Base-by-base conservation (phyloP, 202 grass and related monocot species). In the Panicum hallii region DNA sequence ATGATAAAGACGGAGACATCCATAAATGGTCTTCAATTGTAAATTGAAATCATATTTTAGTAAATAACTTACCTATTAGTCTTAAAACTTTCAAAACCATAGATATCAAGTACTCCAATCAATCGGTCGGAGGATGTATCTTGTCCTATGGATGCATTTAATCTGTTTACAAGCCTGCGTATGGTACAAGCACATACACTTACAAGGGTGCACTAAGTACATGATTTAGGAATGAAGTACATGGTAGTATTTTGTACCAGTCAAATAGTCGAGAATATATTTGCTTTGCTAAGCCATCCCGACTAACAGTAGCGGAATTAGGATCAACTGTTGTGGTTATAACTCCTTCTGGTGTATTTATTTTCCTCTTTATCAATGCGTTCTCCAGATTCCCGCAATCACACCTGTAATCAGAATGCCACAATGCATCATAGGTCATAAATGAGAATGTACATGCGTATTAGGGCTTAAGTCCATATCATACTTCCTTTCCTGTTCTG, bases 31-130 rank as follows among this genome's bases (percentile, higher is more conserved):
- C 74, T 83, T 74, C 44, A 44, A 45, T 61, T 75, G 52, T 57
- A 79, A 52, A 77, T 28, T 38, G 46, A 54, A 79, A 61, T 80
- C 74, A 83, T 43, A 58, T 62, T 74, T 63, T 60, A 80, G 72
- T 63, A 41, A 61, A 83, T 70, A 85, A 77, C 48, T 90, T 89
- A 98, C 95, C 95, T 98, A 36, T 98, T 98, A 89, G 80, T 95
- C 80, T 95, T 91, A 64, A 98, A 98, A 81, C 95, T 98, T 90
- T 98, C 95, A 75, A 98, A 98, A 64, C 95, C 95, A 89, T 98
- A 98, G 60, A 98, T 98, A 92, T 98, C 95, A 88, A 98, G 95
- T 44, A 98, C 93, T 41, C 95, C 95, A 83, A 98, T 98, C 80
- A 98, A 80, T 43, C 77, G 64, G 38, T 83, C 87, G 7, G 93